These are phyloP conservation scores for Aspergillus campestris DNA, from an alignment of 495 filamentous ascomycete species.

Conservation along the genomic window DNA sequence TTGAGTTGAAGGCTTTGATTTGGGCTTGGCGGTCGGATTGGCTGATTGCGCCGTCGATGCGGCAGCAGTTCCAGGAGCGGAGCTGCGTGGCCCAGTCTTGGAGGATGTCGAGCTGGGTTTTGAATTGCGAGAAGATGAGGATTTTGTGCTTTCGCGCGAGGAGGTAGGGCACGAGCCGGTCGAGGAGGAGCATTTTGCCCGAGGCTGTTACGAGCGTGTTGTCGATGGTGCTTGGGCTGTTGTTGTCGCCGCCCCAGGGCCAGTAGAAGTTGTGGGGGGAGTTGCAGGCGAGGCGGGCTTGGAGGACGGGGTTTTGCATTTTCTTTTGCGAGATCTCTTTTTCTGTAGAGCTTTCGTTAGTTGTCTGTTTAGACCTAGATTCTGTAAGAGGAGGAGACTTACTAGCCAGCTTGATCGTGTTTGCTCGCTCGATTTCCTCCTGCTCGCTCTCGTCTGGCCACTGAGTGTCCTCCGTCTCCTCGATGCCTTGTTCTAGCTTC, in stretches of 20 bases:
- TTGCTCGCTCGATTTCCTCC: conserved; percentile 58
- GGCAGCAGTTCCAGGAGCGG: conserved; percentile 69
- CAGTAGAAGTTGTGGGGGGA: conserved; percentile 95
- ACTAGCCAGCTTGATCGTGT: conserved; percentile 74
- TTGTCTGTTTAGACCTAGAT: not conserved
- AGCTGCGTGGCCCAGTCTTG: conserved; percentile 72
- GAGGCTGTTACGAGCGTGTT: conserved; percentile 75
- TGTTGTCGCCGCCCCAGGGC: conserved; percentile 61
- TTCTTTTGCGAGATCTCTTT: conserved; percentile 85
- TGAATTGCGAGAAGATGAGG: conserved; percentile 95
- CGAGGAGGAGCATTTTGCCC: conserved; percentile 92
- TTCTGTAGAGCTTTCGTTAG: conserved; percentile 30
- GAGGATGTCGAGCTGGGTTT: conserved; percentile 83
- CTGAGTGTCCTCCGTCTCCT: conserved; percentile 34
- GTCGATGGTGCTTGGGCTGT: conserved; percentile 51
- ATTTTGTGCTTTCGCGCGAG: conserved; percentile 76
- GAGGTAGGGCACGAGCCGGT: conserved; percentile 71
- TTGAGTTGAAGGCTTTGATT: conserved; percentile 77
- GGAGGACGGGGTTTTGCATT: conserved; percentile 88
- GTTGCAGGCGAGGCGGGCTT: conserved; percentile 88
- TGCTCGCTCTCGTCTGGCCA: conserved; percentile 40
- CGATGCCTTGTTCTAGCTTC: conserved; percentile 43
- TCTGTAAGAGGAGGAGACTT: conserved; percentile 20
- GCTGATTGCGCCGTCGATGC: conserved; percentile 84
- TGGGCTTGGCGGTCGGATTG: conserved; percentile 72